Conservation (phyloP, 495 filamentous ascomycete genomes). For the Aspergillus nanangensis region DNA sequence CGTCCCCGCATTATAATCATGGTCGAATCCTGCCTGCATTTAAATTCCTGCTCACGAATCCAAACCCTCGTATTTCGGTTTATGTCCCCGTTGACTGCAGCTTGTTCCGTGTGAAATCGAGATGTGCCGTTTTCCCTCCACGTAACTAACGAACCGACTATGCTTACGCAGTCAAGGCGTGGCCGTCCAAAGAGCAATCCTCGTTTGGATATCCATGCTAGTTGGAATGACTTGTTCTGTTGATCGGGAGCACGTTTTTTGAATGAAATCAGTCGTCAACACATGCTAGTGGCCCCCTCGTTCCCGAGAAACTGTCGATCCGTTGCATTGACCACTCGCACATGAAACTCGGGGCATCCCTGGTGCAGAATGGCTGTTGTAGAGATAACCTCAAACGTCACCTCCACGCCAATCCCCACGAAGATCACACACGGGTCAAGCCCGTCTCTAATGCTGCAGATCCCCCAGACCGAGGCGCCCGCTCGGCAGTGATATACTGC, state of each 20-base stretch:
- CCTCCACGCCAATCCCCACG: constrained; percentile 65
- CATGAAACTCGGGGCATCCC: constrained; percentile 47
- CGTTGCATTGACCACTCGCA: constrained; percentile 70
- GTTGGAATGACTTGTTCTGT: constrained; percentile 61
- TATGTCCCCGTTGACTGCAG: constrained; percentile 49
- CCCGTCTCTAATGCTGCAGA: constrained; percentile 56
- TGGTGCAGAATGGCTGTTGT: constrained; percentile 56
- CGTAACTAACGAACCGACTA: constrained; percentile 72
- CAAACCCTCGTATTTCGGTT: constrained; percentile 48
- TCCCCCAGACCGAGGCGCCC: constrained; percentile 63
- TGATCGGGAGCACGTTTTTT: constrained; percentile 55
- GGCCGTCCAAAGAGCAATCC: constrained; percentile 60
- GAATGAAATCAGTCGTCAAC: constrained; percentile 49
- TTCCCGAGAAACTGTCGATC: constrained; percentile 65
- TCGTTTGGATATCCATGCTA: constrained; percentile 67
- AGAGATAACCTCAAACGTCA: constrained; percentile 66
- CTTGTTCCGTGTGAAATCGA: constrained; percentile 57
- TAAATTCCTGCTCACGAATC: constrained; percentile 39
- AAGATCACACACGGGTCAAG: constrained; percentile 63
- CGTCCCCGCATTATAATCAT: too few species aligned
- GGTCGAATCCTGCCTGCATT: constrained; percentile 45
- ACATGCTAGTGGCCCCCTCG: constrained; percentile 61
- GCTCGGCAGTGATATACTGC: constrained; percentile 62
- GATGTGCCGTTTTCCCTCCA: constrained; percentile 63
- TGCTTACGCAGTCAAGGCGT: constrained; percentile 44